Base-by-base conservation (phyloP, 1,284 basidiomycete genomes). In the Pterulicium gracile region DNA sequence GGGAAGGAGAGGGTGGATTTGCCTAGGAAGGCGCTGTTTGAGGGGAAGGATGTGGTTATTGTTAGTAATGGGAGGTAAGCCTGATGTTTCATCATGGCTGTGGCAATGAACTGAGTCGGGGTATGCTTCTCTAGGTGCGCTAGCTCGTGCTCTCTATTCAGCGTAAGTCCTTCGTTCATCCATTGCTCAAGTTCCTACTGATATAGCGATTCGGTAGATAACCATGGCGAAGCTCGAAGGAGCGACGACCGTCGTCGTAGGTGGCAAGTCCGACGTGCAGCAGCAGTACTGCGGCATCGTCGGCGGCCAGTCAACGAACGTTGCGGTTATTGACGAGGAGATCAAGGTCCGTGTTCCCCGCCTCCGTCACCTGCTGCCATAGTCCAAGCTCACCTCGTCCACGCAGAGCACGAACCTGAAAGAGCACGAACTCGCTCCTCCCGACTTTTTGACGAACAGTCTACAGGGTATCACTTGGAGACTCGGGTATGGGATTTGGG, bases 281-380 rank as follows among this genome's bases (percentile, higher is more conserved):
- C 78, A 79, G 55, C 67, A 79, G 51, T 80, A 79, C 56, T 78
- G 76, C 51, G 77, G 77, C 14, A 72, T 71, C 35, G 77, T 80
- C 22, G 78, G 77, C 3, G 77, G 77, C 1, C 73, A 80, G 59
- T 76, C 73, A 3, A 71, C 69, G 14, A 69, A 70, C 49, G 79
- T 74, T 55, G 62, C 68, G 0, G 69, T 64, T 2, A 74, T 81
- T 34, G 76, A 79, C 52, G 74, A 73, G 5, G 72, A 78, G 55
- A 65, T 79, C 49, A 79, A 78, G 67, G 72, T 70, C 49, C 43
- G 56, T 47, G 15, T 10, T 48, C 47, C 39, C 47, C 5, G n/a
- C 5, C 15, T 39, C 5, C 36, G n/a, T 17, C 15, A 7, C 36
- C 7, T 39, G 7, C 15, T 18, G 5, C n/a, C 36, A n/a, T 32